Conservation (phyloP, 2,329 filamentous ascomycete genomes). For the Elsinoe ampelina region DNA sequence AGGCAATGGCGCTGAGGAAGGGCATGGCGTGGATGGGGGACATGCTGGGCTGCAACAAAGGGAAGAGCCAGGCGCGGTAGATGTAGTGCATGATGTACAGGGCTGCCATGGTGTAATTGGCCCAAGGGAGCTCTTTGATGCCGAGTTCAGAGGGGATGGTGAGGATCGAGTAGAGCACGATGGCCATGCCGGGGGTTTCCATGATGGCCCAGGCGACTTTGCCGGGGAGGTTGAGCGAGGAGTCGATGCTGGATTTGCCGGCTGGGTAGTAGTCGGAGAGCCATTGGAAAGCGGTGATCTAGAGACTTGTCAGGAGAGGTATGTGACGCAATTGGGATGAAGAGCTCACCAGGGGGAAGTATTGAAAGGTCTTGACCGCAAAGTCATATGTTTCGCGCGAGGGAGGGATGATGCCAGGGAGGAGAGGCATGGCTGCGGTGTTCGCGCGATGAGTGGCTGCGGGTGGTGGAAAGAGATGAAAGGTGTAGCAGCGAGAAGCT, state of each 20-base stretch:
- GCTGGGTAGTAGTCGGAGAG: conserved; percentile 72
- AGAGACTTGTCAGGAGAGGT: conserved; percentile 1
- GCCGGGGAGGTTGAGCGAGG: conserved; percentile 76
- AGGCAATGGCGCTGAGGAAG: conserved; percentile 53
- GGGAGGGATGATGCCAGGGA: conserved; percentile 39
- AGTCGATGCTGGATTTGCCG: conserved; percentile 77
- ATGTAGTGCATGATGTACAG: conserved; percentile 73
- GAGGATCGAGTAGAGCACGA: conserved; percentile 68
- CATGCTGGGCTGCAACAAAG: conserved; percentile 79
- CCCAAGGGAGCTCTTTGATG: conserved; percentile 57
- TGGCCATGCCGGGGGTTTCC: conserved; percentile 71
- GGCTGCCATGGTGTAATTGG: conserved; percentile 65
- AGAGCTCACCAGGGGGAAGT: conserved; percentile 40
- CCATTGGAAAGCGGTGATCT: conserved; percentile 72
- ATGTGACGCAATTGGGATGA: not conserved
- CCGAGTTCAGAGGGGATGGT: conserved; percentile 53
- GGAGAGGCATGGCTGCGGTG: conserved; percentile 31
- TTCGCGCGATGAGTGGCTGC: not conserved
- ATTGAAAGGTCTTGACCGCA: conserved; percentile 37
- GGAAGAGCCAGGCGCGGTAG: conserved; percentile 78
- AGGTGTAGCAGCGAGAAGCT: not conserved
- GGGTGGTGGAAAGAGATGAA: not conserved
- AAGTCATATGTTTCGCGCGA: conserved; percentile 43
- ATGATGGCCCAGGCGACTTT: conserved; percentile 80
- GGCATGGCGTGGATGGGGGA: conserved; percentile 71